phyloP scores from a whole-genome alignment of 176 grass and related monocot species.

The Avena sativa region DNA sequence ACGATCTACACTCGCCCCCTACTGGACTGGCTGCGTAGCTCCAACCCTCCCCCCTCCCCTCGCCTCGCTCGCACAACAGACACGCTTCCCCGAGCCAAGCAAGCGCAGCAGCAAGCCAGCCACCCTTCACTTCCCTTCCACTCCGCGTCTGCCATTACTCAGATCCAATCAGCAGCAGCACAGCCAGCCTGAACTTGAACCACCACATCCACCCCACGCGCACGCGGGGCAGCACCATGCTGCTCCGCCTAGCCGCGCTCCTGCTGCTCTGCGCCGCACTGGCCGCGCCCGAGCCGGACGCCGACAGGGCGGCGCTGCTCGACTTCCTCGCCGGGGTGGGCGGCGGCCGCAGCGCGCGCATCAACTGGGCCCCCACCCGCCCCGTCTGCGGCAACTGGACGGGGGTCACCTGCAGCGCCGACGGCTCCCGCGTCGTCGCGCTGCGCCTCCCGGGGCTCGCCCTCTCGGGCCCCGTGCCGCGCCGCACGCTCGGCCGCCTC shows the following conservation, averaged over 20 bases:
- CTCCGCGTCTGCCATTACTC: not conserved
- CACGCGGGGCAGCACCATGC: not conserved
- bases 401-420: slow-evolving; percentile 78
- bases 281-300: slow-evolving; percentile 47
- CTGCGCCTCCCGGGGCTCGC: slow-evolving; percentile 77
- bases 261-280: slow-evolving; percentile 31
- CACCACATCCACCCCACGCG: not conserved
- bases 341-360: slow-evolving; percentile 35
- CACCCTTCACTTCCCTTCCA: not conserved
- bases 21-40: not conserved
- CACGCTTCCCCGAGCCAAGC: slow-evolving; percentile 33
- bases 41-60: not conserved
- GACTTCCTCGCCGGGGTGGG: slow-evolving; percentile 53
- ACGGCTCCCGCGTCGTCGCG: slow-evolving; percentile 59
- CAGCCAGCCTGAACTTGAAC: not conserved
- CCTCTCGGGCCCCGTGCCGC: slow-evolving; percentile 64
- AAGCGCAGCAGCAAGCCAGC: slow-evolving; percentile 5
- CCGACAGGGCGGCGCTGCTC: slow-evolving; percentile 68
- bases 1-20: not conserved
- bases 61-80: not conserved
- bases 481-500: slow-evolving; percentile 66
- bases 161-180: slow-evolving; percentile 37
- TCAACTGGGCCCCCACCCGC: slow-evolving; percentile 64
- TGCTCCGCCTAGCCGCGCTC: slow-evolving; percentile 8
- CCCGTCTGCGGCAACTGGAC: slow-evolving; percentile 75